Base-by-base conservation (phyloP, 1,284 basidiomycete species). In the Cryptococcus sp. region DNA sequence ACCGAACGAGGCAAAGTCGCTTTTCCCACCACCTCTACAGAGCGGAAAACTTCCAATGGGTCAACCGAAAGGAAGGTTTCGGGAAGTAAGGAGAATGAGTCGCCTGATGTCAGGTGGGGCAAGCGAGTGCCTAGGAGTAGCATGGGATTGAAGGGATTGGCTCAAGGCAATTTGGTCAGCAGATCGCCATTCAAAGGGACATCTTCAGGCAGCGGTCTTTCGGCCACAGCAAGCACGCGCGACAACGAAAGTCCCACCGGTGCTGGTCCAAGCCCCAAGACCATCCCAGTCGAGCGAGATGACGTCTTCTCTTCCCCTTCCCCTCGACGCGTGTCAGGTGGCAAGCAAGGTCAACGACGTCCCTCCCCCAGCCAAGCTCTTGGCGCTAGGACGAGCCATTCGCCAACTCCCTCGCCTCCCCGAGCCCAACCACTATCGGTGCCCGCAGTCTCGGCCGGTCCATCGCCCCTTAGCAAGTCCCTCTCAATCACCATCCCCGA, bases 101-200 rank as follows among this genome's bases (percentile, higher is more conserved):
- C 84, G 35, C 88, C 89, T 1, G 72, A 70, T 54, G 63, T 70
- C 3, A 66, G 73, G 7, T 82, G 87, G 51, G 82, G 84, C 3
- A 89, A 60, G 31, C 57, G 67, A n/a, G 60, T 88, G 74, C 83
- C 89, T 6, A 84, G 86, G 49, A 87, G 91, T 71, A 90, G 87
- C 39, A 87, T 85, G 71, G 86, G 84, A 2, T 87, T 90, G 66
- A 87, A 88, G 69, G 85, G 85, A 27, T 84, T 93, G 40, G 83
- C 87, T 0, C 83, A 88, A 75, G 87, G 84, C 66, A 89, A 89
- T 70, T 86, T 87, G 11, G 91, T 94, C 47, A 86, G 87, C 23
- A 90, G 88, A 79, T 92, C 89, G 67, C 91, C 91, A n/a, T 93
- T 93, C 81, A 69, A 66, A 53, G 45, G 64, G 13, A 47, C 61